Conservation (phyloP, 2,329 filamentous ascomycete species). For the Aureobasidium sp. region DNA sequence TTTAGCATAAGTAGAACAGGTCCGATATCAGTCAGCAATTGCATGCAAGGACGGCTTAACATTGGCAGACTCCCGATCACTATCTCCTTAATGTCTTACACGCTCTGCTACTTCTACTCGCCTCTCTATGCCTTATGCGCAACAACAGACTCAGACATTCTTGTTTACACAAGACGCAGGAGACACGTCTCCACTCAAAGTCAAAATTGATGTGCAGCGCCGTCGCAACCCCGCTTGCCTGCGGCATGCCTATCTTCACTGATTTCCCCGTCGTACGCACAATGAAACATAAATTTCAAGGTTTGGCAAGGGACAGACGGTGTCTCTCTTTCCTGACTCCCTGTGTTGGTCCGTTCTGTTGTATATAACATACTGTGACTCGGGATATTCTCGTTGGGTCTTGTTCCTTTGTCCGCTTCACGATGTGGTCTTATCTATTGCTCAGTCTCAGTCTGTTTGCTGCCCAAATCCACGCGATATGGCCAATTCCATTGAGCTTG, state of each 20-base stretch:
- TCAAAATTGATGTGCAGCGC: constrained; percentile 8
- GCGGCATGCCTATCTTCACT: background rate
- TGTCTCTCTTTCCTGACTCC: constrained; percentile 5
- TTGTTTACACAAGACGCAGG: background rate
- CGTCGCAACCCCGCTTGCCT: constrained; percentile 11
- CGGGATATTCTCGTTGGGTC: background rate
- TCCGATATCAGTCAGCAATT: no score
- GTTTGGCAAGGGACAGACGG: constrained; percentile 5
- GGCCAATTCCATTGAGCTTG: constrained; percentile 37
- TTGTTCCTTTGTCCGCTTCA: background rate
- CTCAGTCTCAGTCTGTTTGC: constrained; percentile 13
- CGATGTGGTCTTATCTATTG: background rate
- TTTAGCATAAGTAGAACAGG: no score
- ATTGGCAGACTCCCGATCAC: background rate
- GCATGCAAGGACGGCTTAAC: background rate
- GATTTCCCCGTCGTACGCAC: background rate
- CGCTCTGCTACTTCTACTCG: background rate
- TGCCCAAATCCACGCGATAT: constrained; percentile 32
- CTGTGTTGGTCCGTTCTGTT: background rate
- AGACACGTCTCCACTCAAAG: background rate
- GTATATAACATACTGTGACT: background rate
- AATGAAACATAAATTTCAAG: constrained; percentile 15
- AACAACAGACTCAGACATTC: background rate
- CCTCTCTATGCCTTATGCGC: background rate
- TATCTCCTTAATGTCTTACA: background rate